A percentile compares a stretch with the other conserved stretches of the same genome.
phyloP scores from a whole-genome alignment of 1,284 basidiomycete genomes.

The Heterobasidion annosum region DNA sequence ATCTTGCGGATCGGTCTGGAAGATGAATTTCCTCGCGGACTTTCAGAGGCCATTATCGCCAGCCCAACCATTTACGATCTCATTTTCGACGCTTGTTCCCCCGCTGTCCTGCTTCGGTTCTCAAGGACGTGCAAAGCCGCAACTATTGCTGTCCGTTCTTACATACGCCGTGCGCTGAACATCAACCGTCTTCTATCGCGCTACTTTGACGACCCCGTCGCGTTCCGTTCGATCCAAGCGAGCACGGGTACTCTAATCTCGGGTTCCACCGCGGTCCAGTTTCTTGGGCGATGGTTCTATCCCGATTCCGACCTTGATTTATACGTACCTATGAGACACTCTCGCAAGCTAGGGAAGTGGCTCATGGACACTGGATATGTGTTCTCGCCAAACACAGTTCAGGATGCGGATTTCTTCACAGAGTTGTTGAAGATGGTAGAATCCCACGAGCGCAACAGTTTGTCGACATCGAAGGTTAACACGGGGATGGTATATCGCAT shows the following conservation, averaged over 20 bases:
- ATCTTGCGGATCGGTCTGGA: no score
- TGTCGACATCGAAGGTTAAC: background rate
- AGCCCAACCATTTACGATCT: background rate
- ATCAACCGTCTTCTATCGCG: conserved; percentile 8
- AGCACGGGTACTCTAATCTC: conserved; percentile 35
- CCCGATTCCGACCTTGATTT: conserved; percentile 38
- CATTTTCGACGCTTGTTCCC: background rate
- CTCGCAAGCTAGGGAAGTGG: background rate
- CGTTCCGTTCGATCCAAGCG: conserved; percentile 35
- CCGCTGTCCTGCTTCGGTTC: background rate
- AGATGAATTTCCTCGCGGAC: no score
- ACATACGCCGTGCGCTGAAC: conserved; percentile 5
- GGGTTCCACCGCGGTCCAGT: conserved; percentile 40
- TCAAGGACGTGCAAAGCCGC: background rate
- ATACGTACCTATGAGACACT: conserved; percentile 23
- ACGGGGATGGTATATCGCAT: conserved; percentile 11
- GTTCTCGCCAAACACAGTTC: background rate
- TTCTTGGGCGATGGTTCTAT: conserved; percentile 34
- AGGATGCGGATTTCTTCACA: background rate
- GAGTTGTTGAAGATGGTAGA: background rate
- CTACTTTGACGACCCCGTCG: conserved; percentile 17
- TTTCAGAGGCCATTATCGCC: no score
- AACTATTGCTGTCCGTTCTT: background rate
- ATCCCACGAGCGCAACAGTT: background rate
- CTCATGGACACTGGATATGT: background rate